Base-by-base conservation (phyloP, 2,329 filamentous ascomycete genomes). In the Aspergillus spinulosporus region DNA sequence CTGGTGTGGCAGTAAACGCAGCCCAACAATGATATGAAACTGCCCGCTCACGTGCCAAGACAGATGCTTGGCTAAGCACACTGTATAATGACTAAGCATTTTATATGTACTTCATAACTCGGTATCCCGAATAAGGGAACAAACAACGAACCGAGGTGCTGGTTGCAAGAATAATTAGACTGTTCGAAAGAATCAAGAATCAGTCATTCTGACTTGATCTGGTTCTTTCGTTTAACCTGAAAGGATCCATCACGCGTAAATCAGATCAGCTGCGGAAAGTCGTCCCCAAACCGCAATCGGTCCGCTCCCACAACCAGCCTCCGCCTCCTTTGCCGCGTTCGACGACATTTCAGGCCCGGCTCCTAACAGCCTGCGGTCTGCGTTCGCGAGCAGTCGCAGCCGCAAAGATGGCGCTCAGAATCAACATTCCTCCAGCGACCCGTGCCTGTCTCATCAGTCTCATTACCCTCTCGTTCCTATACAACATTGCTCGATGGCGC, bases 351-450 rank as follows among this genome's bases (percentile, higher is more conserved):
- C 4, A 12, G 4, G 4, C 9, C n/a, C 9, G 34, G 34, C 34
- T 37, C 34, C 11, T 12, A 37, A 37, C 34, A 37, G 34, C 34
- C 34, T 12, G 34, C 34, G 34, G 62, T 53, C 63, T 64, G 61
- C 54, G 42, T 53, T 47, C 15, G 58, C 29, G 34, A 56, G 57
- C 61, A 64, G 59, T 62, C 60, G 64, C 59, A 60, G 42, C 34
- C 48, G 71, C 32, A 32, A 67, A 61, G 42, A 84, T 96, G 91
- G 83, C 89, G 67, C 82, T 87, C 52, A 88, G 93, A 79, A 83
- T 97, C 77, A 97, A 95, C 70, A 88, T 97, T 61, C 94, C 94
- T 58, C 93, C 94, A 31, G 85, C 96, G 64, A 97, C 94, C 47
- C 88, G 94, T 62, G 85, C 84, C 66, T 82, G 93, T 54, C 87